A percentile compares a stretch with the other conserved stretches of the same genome.
phyloP scores from a whole-genome alignment of 2,329 filamentous ascomycete species.

The Zymoseptoria ardabiliae region DNA sequence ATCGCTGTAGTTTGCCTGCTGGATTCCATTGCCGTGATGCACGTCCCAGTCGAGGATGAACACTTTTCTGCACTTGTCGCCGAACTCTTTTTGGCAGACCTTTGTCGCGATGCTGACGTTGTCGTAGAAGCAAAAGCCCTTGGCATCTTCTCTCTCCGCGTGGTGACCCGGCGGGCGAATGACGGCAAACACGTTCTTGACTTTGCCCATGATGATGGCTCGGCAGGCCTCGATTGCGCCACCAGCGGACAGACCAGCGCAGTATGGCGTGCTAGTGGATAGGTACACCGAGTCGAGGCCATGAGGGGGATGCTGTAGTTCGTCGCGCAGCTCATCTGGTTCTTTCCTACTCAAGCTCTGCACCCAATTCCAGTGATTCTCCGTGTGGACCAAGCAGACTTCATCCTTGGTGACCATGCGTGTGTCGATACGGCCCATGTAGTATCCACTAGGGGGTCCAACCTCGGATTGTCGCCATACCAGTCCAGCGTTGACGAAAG shows the following conservation, averaged over 20 bases:
- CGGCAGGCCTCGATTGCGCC: conserved; percentile 94
- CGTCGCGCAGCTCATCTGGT: conserved; percentile 22
- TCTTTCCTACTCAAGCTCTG: conserved; percentile 45
- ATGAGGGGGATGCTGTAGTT: conserved; percentile 56
- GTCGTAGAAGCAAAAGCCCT: conserved; percentile 97
- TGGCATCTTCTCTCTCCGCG: conserved; percentile 74
- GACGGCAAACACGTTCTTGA: conserved; percentile 93
- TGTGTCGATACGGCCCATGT: conserved; percentile 63
- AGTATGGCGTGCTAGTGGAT: conserved; percentile 43
- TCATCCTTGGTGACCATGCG: conserved; percentile 72
- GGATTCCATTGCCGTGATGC: conserved; percentile 80
- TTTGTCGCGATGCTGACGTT: conserved; percentile 91
- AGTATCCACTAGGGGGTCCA: conserved; percentile 44
- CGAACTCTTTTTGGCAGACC: conserved; percentile 72
- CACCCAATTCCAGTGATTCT: conserved; percentile 75
- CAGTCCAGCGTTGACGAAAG: conserved; percentile 73
- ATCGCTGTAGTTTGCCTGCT: conserved; percentile 92
- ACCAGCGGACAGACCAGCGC: conserved; percentile 76
- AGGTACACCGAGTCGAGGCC: conserved; percentile 42
- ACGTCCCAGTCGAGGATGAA: conserved; percentile 87
- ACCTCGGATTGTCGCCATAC: conserved; percentile 34
- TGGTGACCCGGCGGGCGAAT: conserved; percentile 94
- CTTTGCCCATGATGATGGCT: conserved; percentile 71
- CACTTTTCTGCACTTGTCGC: conserved; percentile 66
- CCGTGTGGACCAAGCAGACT: conserved; percentile 69